Conservation (phyloP, 805 yeast genomes). For the Suhomyces pyralidae region DNA sequence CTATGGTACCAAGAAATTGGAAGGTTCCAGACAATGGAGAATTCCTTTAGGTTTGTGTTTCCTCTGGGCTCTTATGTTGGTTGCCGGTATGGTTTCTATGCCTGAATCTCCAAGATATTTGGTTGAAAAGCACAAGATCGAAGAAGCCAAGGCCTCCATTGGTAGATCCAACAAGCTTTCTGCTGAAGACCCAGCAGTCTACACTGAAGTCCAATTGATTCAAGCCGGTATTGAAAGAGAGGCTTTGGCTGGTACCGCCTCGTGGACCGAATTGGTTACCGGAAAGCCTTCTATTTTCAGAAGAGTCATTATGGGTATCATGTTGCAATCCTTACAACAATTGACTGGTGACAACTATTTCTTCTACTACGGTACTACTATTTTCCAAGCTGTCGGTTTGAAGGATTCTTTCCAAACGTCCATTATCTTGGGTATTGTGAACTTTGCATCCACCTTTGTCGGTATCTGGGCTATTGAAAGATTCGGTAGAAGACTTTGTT, state of each 20-base stretch:
- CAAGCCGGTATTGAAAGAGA: slow-evolving; percentile 30
- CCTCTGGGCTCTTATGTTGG: slow-evolving; percentile 25
- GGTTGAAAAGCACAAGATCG: slow-evolving; percentile 21
- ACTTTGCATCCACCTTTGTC: slow-evolving; percentile 52
- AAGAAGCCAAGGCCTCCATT: slow-evolving; percentile 25
- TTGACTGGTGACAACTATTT: slow-evolving; percentile 64
- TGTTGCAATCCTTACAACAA: slow-evolving; percentile 49
- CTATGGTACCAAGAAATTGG: slow-evolving; percentile 22
- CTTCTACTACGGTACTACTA: slow-evolving; percentile 64
- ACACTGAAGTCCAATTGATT: slow-evolving; percentile 24
- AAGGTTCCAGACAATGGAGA: slow-evolving; percentile 26
- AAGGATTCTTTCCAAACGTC: slow-evolving; percentile 57
- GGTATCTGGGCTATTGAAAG: slow-evolving; percentile 53
- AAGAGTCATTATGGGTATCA: slow-evolving; percentile 23
- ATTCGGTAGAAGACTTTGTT: slow-evolving; percentile 52
- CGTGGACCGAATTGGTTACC: slow-evolving; percentile 24
- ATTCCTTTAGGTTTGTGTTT: slow-evolving; percentile 28
- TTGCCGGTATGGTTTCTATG: slow-evolving; percentile 24
- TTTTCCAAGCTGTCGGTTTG: slow-evolving; percentile 58
- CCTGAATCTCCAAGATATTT: slow-evolving; percentile 29
- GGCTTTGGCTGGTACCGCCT: slow-evolving; percentile 24
- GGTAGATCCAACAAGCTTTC: slow-evolving; percentile 23
- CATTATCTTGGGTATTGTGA: slow-evolving; percentile 55
- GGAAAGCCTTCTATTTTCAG: slow-evolving; percentile 27
- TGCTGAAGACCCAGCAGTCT: slow-evolving; percentile 22